Evolutionary conservation across 805 yeast genomes (phyloP), one percentile per base, ranked within the genome.

Genomic region (Wickerhamiella allomyrinae): DNA sequence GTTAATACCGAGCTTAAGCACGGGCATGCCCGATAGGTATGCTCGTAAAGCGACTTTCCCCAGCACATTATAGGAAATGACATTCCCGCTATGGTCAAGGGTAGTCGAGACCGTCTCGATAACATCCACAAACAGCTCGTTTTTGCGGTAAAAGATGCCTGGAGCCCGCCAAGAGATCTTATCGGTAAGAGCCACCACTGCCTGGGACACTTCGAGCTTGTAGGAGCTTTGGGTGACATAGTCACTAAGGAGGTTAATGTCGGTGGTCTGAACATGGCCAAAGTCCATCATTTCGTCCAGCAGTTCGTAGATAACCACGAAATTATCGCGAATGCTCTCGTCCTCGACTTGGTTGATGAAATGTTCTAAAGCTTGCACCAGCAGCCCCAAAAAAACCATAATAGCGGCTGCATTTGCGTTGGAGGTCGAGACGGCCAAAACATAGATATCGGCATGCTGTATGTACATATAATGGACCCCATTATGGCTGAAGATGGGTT

Each of bases 91-190:
- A 5, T 13, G 21, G 15, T 36, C 31, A 5, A 27, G 20, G 20
- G 39, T 40, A 3, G 20, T 19, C 8, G 33, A 24, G 33, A 84
- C 69, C 19, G 69, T 69, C 56, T 87, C 97, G 22, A 79, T 71
- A 24, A 86, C 84, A 59, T 87, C 94, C 49, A 87, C 70, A 55
- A 85, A 87, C 41, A 91, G 78, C 63, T 87, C 96, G 60, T 87
- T 87, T 57, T 84, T 86, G 51, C 79, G 76, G 61, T 87, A 87
- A 49, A 71, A 73, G 20, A 87, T 83, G 9, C 95, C 95, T 49
- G 82, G 91, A 33, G 89, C 82, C 59, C 97, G 74, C 96, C 96
- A 87, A 20, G 89, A 78, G 3, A 87, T 76, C 10, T 81, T 73
- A 53, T 76, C 79, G 9, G 86, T 79, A 14, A 86, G 73, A 0